Evolutionary conservation across 2,329 filamentous ascomycete genomes (phyloP), one percentile per base, ranked within the genome.

Genomic region (Bipolaris zeicola): DNA sequence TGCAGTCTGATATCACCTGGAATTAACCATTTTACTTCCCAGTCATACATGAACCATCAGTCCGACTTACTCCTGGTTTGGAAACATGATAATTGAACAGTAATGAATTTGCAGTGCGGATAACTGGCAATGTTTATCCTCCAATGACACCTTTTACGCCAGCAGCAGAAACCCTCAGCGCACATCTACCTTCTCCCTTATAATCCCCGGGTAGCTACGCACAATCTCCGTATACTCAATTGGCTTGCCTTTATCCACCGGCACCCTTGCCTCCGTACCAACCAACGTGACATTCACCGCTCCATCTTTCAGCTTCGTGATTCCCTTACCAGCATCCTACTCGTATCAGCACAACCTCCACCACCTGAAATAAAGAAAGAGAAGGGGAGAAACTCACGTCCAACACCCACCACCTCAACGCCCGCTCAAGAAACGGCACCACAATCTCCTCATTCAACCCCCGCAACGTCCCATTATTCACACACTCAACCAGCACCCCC

Each of bases 401-500:
- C 10, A 61, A 63, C 0, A 74, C 62, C 24, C 64, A 65, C 73
- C 72, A 76, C 5, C 54, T 64, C 54, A 76, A 50, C 10, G 57
- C 66, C 3, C 63, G 50, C 22, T 46, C 67, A 44, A 76, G 47
- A 34, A 65, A 75, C 2, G 67, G 64, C 18, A 73, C 60, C 5
- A 75, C 70, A 22, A 63, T 62, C 0, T 42, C 43, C 2, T 57
- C 16, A 6, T 67, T 57, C 18, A 74, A 52, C 24, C 62, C 68
- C 16, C 49, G 51, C 31, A 74, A 37, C 8, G 55, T 53, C 1
- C 65, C 64, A 0, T 55, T 61, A 1, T 58, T 54, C 6, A 73
- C 52, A 4, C 58, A 58, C 36, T 70, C 69, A 4, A 73, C 26
- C 10, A 76, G 62, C 42, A 57, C 62, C 1, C 59, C 46, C 1